Conservation (phyloP, 352 stramenopile genomes). For the Phytophthora cryptogea region DNA sequence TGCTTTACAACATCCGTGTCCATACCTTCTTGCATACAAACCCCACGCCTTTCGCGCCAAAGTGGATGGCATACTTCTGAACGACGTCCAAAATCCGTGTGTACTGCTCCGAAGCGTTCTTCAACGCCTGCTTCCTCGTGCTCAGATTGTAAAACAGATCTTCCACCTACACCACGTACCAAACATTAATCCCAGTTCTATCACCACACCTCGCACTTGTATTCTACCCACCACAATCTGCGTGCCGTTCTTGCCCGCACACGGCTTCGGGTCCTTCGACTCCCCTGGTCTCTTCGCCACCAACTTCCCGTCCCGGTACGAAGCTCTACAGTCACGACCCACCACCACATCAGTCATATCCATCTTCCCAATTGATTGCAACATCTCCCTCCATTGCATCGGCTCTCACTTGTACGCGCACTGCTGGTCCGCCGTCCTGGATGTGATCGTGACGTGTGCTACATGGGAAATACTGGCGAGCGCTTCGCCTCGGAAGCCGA, state of each 20-base stretch:
- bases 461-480: conserved; percentile 97
- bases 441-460: conserved; percentile 91
- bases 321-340: conserved; percentile 55
- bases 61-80: conserved; percentile 97
- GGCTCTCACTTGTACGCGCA: conserved; percentile 80
- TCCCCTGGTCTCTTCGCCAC: conserved; percentile 73
- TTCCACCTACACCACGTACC: conserved; percentile 67
- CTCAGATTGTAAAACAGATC: conserved; percentile 99
- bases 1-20: not conserved
- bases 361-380: conserved; percentile 1
- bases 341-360: not conserved
- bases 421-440: conserved; percentile 72
- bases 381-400: conserved; percentile 1
- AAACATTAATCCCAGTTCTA: not conserved
- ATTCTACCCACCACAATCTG: conserved; percentile 59
- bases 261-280: conserved; percentile 65
- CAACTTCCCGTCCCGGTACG: conserved; percentile 92
- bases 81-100: conserved; percentile 93
- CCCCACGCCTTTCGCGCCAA: conserved; percentile 81
- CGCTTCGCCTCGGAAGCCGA: conserved; percentile 99
- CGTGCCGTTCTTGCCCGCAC: conserved; percentile 82
- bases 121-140: conserved; percentile 92
- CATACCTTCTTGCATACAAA: conserved; percentile 96
- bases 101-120: conserved; percentile 95
- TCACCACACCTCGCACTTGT: not conserved